These are phyloP conservation scores for Leccinellum luteum DNA, from an alignment of 768 basidiomycete species.

Conservation along the genomic window DNA sequence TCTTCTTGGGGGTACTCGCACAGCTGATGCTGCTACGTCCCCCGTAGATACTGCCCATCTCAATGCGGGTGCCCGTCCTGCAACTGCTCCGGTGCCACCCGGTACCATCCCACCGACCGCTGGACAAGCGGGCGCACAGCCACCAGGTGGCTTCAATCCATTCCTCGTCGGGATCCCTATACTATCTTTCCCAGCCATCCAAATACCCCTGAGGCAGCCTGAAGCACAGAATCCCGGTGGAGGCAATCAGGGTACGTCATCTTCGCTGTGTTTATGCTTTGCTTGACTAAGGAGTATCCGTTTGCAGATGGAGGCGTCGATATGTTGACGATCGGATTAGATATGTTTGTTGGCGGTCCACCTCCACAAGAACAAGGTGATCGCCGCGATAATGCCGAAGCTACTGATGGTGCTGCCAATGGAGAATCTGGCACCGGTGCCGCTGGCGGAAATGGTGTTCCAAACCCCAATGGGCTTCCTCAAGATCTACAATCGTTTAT, in stretches of 20 bases:
- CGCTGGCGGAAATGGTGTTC: conserved; percentile 17
- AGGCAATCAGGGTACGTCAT: conserved; percentile 19
- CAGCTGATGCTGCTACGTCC: not conserved
- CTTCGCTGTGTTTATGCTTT: conserved; percentile 13
- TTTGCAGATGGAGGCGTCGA: conserved; percentile 17
- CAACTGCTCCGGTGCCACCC: not conserved
- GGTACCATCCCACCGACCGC: not conserved
- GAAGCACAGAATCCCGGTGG: conserved; percentile 10
- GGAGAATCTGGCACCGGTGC: conserved; percentile 2
- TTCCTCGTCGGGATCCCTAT: conserved; percentile 24
- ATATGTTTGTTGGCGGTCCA: conserved; percentile 34
- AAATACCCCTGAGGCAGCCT: conserved; percentile 21
- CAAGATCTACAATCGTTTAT: conserved; percentile 22
- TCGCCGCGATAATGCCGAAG: conserved; percentile 9
- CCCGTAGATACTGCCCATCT: not conserved
- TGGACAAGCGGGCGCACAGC: conserved; percentile 8
- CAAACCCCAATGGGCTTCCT: conserved; percentile 17
- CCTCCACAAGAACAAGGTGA: conserved; percentile 11
- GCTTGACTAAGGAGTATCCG: conserved; percentile 16
- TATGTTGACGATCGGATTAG: conserved; percentile 40
- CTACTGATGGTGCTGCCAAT: not conserved
- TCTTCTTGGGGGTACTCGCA: not conserved
- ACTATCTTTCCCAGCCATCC: conserved; percentile 26
- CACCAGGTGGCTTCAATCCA: conserved; percentile 18
- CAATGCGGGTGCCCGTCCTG: conserved; percentile 2